Evolutionary conservation across 2,329 filamentous ascomycete species (phyloP), one percentile per base, ranked within the genome.

Genomic region (Colletotrichum plurivorum): DNA sequence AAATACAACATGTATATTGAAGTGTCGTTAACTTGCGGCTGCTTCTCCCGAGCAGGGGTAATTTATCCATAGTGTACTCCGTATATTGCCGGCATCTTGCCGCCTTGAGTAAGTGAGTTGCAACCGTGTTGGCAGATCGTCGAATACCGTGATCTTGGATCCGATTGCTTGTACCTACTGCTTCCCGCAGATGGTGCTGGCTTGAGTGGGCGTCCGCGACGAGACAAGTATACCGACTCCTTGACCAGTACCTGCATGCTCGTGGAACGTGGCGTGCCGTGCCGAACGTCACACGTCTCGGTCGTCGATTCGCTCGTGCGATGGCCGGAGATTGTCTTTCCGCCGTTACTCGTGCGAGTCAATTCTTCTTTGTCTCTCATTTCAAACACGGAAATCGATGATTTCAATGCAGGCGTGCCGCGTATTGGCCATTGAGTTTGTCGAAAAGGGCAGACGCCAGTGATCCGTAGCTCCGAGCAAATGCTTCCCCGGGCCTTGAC

Each of bases 81-180:
- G 10, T 36, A 36, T 41, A 60, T 59, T 65, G 54, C 61, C 54
- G 49, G 49, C 61, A 65, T 69, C 27, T 54, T 22, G 64, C 58
- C 52, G 58, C 58, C 51, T 13, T 31, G 39, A 51, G 18, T 51
- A 43, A 20, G 22, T 41, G 25, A 65, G 54, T 31, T 18, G 31
- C 61, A 43, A 65, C 15, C 39, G 27, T 18, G 18, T 59, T 25
- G 59, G 45, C 36, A 53, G 54, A 53, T 51, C 46, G 22, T 49
- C 54, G 18, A 64, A 39, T 60, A 43, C 65, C 54, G 49, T 64
- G 46, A 68, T 59, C 54, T 65, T 65, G 61, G 66, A 54, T 36
- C 66, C 41, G 45, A 41, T 49, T 55, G 61, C 48, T 55, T 57
- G 43, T 49, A 43, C 27, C 45, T 49, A 36, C 27, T 55, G 46